Evolutionary conservation across 306 rosid species (phyloP), one percentile per base, ranked within the genome.

Genomic region (Sicyos edulis): DNA sequence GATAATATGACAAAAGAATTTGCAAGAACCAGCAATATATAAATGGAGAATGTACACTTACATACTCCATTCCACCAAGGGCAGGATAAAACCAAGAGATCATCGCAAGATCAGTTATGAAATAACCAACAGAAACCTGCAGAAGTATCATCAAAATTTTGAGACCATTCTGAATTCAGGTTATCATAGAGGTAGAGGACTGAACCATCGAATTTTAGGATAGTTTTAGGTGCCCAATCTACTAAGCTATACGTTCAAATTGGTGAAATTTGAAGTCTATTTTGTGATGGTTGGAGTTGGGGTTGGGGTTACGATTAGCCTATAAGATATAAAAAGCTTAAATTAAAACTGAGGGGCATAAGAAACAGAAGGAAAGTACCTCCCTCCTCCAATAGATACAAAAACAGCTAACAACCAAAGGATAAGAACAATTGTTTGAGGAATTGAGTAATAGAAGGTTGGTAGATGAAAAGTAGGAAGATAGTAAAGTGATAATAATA

Each of bases 11-110:
- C 20, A 5, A 32, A 32, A 40, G 61, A 70, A 49, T 12, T 56
- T 10, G 59, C 12, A 49, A 58, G 2, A 56, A n/a, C 42, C 13
- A 2, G 17, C 19, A 47, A 68, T 7, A 68, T 21, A 12, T 16
- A 11, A 22, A 26, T 9, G 4, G 13, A 22, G 21, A 82, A 77
- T 73, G 69, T 37, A 37, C 72, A 83, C 99, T 93, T 91, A 93
- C 99, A 86, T 89, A 93, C 79, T 93, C 99, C 85, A 85, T 65
- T 82, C 99, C 97, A 75, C 99, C 99, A 47, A 93, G 83, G 77
- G 93, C 79, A 77, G 97, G 97, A 75, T 86, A 89, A 77, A 82
- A 85, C 96, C 99, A 91, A 80, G 79, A 63, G 84, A 93, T 93
- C 96, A 93, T 89, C 79, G 78, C 97, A 59, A 93, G 83, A 85